These are phyloP conservation scores for Carex arenaria DNA, from an alignment of 202 grass and related monocot species.

Conservation along the genomic window DNA sequence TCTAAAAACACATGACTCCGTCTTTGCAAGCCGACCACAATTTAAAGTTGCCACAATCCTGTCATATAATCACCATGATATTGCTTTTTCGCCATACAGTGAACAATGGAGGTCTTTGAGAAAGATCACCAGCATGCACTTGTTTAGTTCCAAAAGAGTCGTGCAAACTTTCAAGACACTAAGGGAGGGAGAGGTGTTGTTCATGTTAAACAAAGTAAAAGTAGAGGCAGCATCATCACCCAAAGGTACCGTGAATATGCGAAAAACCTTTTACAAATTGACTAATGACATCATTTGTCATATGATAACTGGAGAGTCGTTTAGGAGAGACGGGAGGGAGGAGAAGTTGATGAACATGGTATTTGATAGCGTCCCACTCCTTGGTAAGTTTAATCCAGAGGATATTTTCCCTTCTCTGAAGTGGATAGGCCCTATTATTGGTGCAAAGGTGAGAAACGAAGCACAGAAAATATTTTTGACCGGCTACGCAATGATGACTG, in stretches of 20 bases:
- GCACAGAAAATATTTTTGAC: neutral
- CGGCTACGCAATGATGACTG: neutral
- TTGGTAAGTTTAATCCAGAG: constrained; percentile 7
- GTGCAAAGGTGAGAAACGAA: neutral
- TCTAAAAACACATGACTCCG: constrained; percentile 28
- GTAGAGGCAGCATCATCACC: neutral
- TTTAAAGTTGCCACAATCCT: neutral
- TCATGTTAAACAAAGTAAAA: constrained; percentile 14
- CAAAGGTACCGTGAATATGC: neutral
- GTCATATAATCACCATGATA: neutral
- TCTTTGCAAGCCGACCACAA: constrained; percentile 18
- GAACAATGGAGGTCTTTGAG: constrained; percentile 20
- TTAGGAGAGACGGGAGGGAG: constrained; percentile 8
- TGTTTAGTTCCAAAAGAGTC: constrained; percentile 17
- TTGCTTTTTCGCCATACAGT: constrained; percentile 29
- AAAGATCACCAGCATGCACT: constrained; percentile 7
- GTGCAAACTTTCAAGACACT: constrained; percentile 12
- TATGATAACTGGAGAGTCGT: neutral
- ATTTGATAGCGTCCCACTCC: neutral
- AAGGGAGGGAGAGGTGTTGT: constrained; percentile 12
- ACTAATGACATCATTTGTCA: constrained; percentile 5
- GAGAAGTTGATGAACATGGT: constrained; percentile 14
- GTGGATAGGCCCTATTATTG: constrained; percentile 1
- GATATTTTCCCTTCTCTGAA: constrained; percentile 17
- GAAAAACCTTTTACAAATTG: neutral